Percentiles rank a stretch among this genome's conserved stretches.
Evolutionary conservation across 345 rosid species (phyloP).

Genomic region (Gossypium turneri): DNA sequence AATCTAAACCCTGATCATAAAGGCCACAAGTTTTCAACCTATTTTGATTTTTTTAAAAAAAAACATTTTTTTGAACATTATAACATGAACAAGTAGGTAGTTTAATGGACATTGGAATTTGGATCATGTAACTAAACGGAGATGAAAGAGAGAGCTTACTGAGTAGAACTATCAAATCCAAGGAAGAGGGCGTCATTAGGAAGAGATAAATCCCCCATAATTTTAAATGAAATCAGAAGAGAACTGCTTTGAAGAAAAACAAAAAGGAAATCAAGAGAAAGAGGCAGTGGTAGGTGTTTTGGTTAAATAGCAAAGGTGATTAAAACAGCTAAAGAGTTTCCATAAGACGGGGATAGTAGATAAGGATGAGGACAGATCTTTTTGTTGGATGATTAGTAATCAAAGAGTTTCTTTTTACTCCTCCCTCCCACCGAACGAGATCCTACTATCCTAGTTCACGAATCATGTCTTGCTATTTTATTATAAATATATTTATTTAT

Average conservation of each 20-base stretch:
- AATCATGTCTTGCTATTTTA: no score
- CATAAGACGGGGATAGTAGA: neutral
- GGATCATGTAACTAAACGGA: neutral
- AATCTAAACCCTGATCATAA: neutral
- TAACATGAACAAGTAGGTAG: neutral
- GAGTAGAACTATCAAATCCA: conserved; percentile 90
- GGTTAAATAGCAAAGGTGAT: neutral
- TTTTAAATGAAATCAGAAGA: neutral
- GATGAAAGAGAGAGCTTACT: conserved; percentile 38
- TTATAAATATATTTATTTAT: no score
- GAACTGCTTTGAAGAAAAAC: no score
- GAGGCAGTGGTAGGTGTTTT: neutral
- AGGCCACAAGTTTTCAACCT: neutral
- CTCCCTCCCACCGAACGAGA: neutral
- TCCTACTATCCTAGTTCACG: neutral
- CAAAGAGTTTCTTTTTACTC: no score
- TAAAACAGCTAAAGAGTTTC: neutral
- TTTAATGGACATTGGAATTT: neutral
- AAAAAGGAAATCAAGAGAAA: neutral
- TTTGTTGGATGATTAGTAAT: no score
- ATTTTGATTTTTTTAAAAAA: neutral
- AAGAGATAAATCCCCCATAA: conserved; percentile 52
- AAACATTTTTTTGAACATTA: neutral
- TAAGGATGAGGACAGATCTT: neutral
- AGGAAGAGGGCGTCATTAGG: conserved; percentile 75